A percentile compares a stretch with the other conserved stretches of the same genome.
Evolutionary conservation across 2,329 filamentous ascomycete genomes (phyloP).

Genomic region (Xylaria sp.): DNA sequence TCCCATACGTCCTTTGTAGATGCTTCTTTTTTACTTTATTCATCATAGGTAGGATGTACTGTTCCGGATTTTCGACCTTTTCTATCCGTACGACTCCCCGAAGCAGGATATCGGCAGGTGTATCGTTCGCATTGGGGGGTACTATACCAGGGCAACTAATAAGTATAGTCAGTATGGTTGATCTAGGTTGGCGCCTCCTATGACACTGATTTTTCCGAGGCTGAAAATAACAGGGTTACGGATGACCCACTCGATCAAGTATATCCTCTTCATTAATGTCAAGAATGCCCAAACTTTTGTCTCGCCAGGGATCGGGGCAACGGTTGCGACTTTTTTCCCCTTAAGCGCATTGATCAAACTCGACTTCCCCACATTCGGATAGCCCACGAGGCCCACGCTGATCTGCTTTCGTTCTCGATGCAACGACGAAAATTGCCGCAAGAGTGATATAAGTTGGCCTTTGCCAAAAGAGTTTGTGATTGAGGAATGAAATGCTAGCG

Average conservation of each 20-base stretch:
- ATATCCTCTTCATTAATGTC: slow-evolving; percentile 90
- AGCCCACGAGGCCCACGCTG: slow-evolving; percentile 85
- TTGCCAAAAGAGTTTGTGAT: slow-evolving; percentile 98
- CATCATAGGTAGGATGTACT: slow-evolving; percentile 89
- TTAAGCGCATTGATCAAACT: slow-evolving; percentile 96
- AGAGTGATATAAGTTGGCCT: slow-evolving; percentile 88
- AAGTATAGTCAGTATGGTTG: not conserved
- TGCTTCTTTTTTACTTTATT: slow-evolving; percentile 84
- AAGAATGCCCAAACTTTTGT: slow-evolving; percentile 99
- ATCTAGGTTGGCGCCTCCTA: not conserved
- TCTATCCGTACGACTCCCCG: slow-evolving; percentile 93
- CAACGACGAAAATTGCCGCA: slow-evolving; percentile 90
- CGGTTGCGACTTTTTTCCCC: slow-evolving; percentile 92
- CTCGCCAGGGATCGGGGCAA: slow-evolving; percentile 93
- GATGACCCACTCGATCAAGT: slow-evolving; percentile 76
- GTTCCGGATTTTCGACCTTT: slow-evolving; percentile 94
- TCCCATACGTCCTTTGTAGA: slow-evolving; percentile 90
- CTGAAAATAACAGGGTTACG: not conserved
- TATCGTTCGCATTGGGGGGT: slow-evolving; percentile 85
- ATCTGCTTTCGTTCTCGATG: slow-evolving; percentile 95
- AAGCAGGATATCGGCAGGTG: slow-evolving; percentile 86
- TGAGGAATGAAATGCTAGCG: slow-evolving; percentile 91
- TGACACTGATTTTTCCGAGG: not conserved
- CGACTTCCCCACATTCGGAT: slow-evolving; percentile 90
- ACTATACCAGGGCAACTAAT: slow-evolving; percentile 87